Evolutionary conservation across 179 eudicot genomes (phyloP), one percentile per base, ranked within the genome.

Genomic region (Camellia oleifera): DNA sequence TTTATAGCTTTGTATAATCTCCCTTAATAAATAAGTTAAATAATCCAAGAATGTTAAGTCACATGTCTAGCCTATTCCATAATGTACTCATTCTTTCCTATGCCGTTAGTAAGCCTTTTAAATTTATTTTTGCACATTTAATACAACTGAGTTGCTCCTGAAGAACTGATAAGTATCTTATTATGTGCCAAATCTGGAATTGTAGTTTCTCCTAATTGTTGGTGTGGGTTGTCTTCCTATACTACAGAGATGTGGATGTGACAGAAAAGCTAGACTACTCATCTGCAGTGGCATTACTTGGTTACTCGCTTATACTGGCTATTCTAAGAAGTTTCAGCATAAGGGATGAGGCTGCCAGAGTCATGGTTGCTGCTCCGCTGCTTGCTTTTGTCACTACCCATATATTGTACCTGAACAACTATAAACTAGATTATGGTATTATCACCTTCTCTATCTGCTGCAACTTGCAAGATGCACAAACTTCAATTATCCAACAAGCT

Each of bases 361-460:
- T 93, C 77, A 93, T 93, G 97, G 92, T 92, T 81, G 86, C 97
- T 84, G 96, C 96, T 82, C 96, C 97, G 20, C 82, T 93, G 71
- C 66, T 88, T 77, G 96, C 96, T 73, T 93, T 93, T 82, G 79
- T 79, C 68, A 80, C 91, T 40, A 93, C 97, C 78, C 97, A 93
- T 86, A 88, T 92, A 77, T 70, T 93, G 81, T 93, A 86, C 82
- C 91, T 93, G 82, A 89, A 89, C 87, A 86, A 86, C 84, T 93
- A 86, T 48, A 53, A 84, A 72, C 82, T 93, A 84, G 94, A 93
- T 78, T 93, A 93, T 83, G 97, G 97, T 93, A 90, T 74, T 64
- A n/a, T 73, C 80, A 11, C 15, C 78, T 48, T 79, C 23, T 79
- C 76, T 68, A 74, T 81, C 73, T 62, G 32, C 32, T 26, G 32